A percentile compares a stretch with the other conserved stretches of the same genome.
phyloP scores from a whole-genome alignment of 2,329 filamentous ascomycete species.

The Fusarium coicis region DNA sequence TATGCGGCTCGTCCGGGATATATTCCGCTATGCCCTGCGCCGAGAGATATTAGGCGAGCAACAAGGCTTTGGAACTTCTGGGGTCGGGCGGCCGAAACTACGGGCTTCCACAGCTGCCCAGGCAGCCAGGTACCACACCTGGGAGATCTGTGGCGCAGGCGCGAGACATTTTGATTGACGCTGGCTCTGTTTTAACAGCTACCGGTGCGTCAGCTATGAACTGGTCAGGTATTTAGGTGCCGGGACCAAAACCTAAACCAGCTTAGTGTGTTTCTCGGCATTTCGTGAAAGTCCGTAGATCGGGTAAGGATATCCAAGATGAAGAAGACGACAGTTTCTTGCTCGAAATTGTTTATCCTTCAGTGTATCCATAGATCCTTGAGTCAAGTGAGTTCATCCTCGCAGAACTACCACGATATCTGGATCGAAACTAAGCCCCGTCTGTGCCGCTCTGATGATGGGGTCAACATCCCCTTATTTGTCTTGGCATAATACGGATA shows the following conservation, averaged over 20 bases:
- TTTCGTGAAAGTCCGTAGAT: constrained; percentile 20
- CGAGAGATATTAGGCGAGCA: constrained; percentile 7
- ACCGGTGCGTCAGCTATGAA: constrained; percentile 1
- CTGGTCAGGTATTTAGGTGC: constrained; percentile 15
- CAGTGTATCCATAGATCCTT: not conserved
- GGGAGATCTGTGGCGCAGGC: constrained; percentile 32
- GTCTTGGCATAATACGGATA: constrained; percentile 19
- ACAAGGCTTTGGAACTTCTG: constrained; percentile 9
- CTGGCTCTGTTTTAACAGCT: constrained; percentile 16
- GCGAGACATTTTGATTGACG: constrained; percentile 7
- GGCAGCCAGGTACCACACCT: constrained; percentile 16
- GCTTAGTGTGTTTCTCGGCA: constrained; percentile 29
- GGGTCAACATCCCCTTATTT: constrained; percentile 11
- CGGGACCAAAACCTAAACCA: constrained; percentile 16
- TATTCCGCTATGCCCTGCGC: constrained; percentile 28
- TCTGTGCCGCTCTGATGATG: constrained; percentile 22
- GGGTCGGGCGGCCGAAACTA: constrained; percentile 26
- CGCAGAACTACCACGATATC: not conserved
- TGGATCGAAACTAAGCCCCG: constrained; percentile 7
- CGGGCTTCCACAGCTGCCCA: not conserved
- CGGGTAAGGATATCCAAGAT: constrained; percentile 31
- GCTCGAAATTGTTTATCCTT: not conserved
- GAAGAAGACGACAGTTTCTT: not conserved
- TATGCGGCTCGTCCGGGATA: constrained; percentile 26
- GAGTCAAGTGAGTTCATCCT: constrained; percentile 8